phyloP scores from a whole-genome alignment of 176 grass and related monocot species.

The Lolium rigidum region DNA sequence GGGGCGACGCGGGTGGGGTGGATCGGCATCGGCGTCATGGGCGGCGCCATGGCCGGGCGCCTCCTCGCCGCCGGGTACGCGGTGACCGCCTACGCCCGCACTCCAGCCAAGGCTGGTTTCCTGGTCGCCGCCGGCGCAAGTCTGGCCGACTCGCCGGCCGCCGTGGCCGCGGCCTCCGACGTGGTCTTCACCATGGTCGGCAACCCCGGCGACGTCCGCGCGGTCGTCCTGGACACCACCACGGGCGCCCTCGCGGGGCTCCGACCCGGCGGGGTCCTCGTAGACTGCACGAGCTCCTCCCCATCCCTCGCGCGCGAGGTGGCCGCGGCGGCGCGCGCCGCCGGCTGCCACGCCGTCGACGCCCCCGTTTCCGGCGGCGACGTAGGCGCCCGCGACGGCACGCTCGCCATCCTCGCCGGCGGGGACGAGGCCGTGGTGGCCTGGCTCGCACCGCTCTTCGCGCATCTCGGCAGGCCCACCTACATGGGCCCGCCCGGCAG shows the following conservation, averaged over 20 bases:
- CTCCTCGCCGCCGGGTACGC: conserved; percentile 66
- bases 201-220: conserved; percentile 69
- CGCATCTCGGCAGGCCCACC: conserved; percentile 59
- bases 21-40: conserved; percentile 84
- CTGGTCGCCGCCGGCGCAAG: conserved; percentile 52
- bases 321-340: conserved; percentile 19
- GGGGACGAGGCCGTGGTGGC: conserved; percentile 61
- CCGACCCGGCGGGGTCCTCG: conserved; percentile 52
- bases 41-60: conserved; percentile 68
- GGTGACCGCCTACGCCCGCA: conserved; percentile 67
- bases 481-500: conserved; percentile 76
- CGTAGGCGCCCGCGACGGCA: conserved; percentile 55
- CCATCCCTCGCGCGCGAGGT: conserved; percentile 65
- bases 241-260: conserved; percentile 55
- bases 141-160: conserved; percentile 53
- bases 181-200: conserved; percentile 91
- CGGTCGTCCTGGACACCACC: conserved; percentile 48
- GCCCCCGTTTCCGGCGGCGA: too few relatives aligned
- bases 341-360: conserved; percentile 17
- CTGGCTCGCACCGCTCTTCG: conserved; percentile 76
- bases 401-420: conserved; percentile 73
- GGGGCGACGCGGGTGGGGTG: conserved; percentile 66
- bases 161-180: conserved; percentile 56
- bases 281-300: conserved; percentile 82
- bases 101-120: conserved; percentile 58